These are phyloP conservation scores for Trichosporon sp. DNA, from an alignment of 1,284 basidiomycete species.

Conservation along the genomic window DNA sequence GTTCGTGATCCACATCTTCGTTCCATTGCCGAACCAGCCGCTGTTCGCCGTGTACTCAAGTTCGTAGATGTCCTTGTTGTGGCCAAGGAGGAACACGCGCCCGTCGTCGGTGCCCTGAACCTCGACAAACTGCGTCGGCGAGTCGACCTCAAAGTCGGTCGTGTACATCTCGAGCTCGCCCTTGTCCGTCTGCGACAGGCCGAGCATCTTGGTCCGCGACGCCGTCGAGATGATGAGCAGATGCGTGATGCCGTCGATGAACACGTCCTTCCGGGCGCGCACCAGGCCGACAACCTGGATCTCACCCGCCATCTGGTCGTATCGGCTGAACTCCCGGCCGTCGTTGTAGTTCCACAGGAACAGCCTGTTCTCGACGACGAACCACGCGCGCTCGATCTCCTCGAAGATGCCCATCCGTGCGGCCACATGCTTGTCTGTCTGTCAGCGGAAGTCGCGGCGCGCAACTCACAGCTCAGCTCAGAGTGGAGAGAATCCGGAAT, in stretches of 20 bases:
- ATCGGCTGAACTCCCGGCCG: slow-evolving; percentile 59
- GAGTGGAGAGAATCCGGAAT: slow-evolving; percentile 45
- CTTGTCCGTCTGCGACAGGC: slow-evolving; percentile 59
- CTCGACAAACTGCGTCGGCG: slow-evolving; percentile 69
- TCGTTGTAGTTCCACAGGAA: slow-evolving; percentile 97
- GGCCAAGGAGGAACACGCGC: slow-evolving; percentile 84
- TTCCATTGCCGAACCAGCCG: slow-evolving; percentile 68
- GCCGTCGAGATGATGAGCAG: slow-evolving; percentile 88
- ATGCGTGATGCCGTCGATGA: slow-evolving; percentile 86
- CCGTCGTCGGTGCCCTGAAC: slow-evolving; percentile 75
- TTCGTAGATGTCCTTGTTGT: slow-evolving; percentile 87
- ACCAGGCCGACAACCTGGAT: slow-evolving; percentile 83
- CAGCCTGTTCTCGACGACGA: slow-evolving; percentile 88
- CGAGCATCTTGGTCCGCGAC: slow-evolving; percentile 76
- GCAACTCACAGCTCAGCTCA: slow-evolving; percentile 38
- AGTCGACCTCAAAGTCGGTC: slow-evolving; percentile 76
- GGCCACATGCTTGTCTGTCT: slow-evolving; percentile 33
- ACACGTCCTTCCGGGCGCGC: slow-evolving; percentile 65
- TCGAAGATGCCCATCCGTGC: slow-evolving; percentile 80
- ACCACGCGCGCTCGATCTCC: slow-evolving; percentile 92
- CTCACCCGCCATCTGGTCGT: slow-evolving; percentile 83
- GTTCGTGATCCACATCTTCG: slow-evolving; percentile 52
- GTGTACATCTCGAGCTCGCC: slow-evolving; percentile 80
- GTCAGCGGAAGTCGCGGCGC: slow-evolving; percentile 3
- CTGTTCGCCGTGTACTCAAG: slow-evolving; percentile 86